Evolutionary conservation across 768 basidiomycete genomes (phyloP).

Genomic region (Suillus occidentalis): DNA sequence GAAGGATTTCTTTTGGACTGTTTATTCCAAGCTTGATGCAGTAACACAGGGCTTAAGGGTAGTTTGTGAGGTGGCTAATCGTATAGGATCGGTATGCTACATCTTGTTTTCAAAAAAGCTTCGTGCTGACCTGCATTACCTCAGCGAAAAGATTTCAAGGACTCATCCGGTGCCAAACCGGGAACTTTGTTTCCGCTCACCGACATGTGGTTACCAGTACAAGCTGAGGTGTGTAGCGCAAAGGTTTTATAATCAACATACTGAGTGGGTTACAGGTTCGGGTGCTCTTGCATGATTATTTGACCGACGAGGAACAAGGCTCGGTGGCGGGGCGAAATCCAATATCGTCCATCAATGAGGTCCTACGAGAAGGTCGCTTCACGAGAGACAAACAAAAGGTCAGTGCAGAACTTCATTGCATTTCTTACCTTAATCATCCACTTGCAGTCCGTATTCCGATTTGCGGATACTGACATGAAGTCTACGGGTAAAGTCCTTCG

Average conservation of each 20-base stretch:
- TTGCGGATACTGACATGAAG: constrained; percentile 86
- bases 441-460: constrained; percentile 80
- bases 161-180: constrained; percentile 75
- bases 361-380: constrained; percentile 81
- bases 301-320: constrained; percentile 89
- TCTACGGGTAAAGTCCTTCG: constrained; percentile 64
- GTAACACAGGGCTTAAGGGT: constrained; percentile 89
- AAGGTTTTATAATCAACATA: constrained; percentile 8
- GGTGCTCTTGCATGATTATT: constrained; percentile 81
- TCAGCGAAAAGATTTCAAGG: constrained; percentile 89
- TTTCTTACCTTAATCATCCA: not conserved
- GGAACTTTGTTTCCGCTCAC: constrained; percentile 77
- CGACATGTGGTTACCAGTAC: constrained; percentile 87
- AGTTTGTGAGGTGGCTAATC: constrained; percentile 84
- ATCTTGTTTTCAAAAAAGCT: not conserved
- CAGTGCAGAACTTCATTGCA: not conserved
- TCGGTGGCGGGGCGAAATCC: constrained; percentile 79
- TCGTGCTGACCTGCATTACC: constrained; percentile 7
- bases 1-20: constrained; percentile 93
- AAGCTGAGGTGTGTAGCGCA: constrained; percentile 66
- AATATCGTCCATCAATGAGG: constrained; percentile 91
- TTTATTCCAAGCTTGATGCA: constrained; percentile 94
- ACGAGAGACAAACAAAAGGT: constrained; percentile 82
- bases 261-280: constrained; percentile 58
- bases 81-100: constrained; percentile 83